Conservation (phyloP, 257 asterid genomes). For the Penstemon davidsonii region DNA sequence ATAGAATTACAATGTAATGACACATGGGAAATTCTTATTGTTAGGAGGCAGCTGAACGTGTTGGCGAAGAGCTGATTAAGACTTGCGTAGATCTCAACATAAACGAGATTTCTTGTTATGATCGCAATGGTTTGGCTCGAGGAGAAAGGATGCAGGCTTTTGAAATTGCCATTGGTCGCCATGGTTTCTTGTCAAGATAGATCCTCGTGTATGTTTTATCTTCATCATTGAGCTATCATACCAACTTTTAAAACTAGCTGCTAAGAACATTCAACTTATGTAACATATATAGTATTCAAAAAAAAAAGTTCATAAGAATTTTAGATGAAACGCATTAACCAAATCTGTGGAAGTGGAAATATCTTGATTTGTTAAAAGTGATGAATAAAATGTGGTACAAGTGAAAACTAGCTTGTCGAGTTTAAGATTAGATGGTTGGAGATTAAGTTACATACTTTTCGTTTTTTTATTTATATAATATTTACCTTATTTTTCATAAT, state of each 20-base stretch:
- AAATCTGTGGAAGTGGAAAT: too few species aligned
- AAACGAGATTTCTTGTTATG: constrained; percentile 64
- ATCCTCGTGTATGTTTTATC: background rate
- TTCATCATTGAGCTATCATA: constrained; percentile 10
- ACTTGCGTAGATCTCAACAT: constrained; percentile 69
- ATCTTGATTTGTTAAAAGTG: too few species aligned
- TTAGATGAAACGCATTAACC: background rate
- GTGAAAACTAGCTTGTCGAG: too few species aligned
- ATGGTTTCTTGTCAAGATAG: constrained; percentile 75
- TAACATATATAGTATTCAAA: background rate
- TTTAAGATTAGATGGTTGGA: too few species aligned
- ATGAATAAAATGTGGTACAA: too few species aligned
- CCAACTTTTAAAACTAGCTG: background rate
- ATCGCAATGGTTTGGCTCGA: constrained; percentile 80
- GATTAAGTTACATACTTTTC: too few species aligned
- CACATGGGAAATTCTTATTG: constrained; percentile 10
- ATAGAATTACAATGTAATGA: constrained; percentile 4
- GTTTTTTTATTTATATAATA: too few species aligned
- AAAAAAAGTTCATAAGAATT: background rate
- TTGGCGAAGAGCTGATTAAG: constrained; percentile 85
- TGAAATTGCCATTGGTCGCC: constrained; percentile 67
- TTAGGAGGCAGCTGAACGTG: constrained; percentile 79
- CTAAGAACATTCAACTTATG: background rate
- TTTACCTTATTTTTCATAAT: too few species aligned
- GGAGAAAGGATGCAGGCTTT: constrained; percentile 83